Evolutionary conservation across 768 basidiomycete species (phyloP).

Genomic region (Mycena galericulata): DNA sequence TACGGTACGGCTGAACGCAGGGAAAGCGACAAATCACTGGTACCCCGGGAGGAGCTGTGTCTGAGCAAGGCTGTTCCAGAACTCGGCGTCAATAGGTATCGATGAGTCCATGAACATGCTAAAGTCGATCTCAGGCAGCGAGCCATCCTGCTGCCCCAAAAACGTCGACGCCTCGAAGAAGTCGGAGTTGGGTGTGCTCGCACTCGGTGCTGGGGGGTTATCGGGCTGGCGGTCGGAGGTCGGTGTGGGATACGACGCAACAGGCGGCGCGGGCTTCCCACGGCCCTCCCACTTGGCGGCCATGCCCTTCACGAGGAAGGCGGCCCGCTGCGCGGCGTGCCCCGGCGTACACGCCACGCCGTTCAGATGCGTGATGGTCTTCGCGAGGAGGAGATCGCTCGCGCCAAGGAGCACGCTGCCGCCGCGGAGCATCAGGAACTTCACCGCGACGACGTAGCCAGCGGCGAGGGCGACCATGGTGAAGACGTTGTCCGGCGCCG

Average conservation of each 20-base stretch:
- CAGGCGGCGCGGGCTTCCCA: neutral
- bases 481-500: conserved; percentile 55
- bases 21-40: neutral
- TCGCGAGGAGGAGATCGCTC: conserved; percentile 47
- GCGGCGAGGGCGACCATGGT: conserved; percentile 56
- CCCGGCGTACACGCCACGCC: conserved; percentile 47
- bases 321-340: conserved; percentile 41
- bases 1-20: too few species aligned
- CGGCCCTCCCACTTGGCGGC: conserved; percentile 32
- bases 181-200: neutral
- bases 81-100: conserved; percentile 28
- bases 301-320: conserved; percentile 31
- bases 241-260: conserved; percentile 31
- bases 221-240: conserved; percentile 18
- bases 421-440: conserved; percentile 48
- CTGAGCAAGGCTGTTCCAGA: conserved; percentile 35
- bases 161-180: conserved; percentile 13
- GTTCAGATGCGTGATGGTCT: conserved; percentile 41
- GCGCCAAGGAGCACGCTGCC: conserved; percentile 46
- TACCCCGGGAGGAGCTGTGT: conserved; percentile 17
- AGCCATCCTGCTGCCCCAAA: neutral
- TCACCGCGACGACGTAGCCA: conserved; percentile 50
- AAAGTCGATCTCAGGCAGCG: conserved; percentile 20
- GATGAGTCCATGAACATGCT: conserved; percentile 30
- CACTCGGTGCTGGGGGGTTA: neutral